Evolutionary conservation across 176 grass and related monocot genomes (phyloP), one percentile per base, ranked within the genome.

Genomic region (Tillandsia fasciculata): DNA sequence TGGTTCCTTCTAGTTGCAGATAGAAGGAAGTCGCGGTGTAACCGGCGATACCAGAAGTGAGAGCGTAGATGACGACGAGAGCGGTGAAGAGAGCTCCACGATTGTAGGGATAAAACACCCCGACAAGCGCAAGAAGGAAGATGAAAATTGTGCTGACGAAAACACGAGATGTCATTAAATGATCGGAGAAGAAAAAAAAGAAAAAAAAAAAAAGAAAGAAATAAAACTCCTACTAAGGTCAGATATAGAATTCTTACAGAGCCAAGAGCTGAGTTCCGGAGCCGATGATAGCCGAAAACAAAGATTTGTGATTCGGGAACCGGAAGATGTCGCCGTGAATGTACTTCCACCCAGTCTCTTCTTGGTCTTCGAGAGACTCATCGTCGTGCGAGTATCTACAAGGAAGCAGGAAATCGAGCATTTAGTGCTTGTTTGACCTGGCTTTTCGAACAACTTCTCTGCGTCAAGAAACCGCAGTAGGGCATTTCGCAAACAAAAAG

Each of bases 321-420:
- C 88, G 81, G 81, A 96, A 96, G 2, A 91, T 53, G 1, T 96
- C 86, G 9, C 92, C 92, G 63, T 91, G 88, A 73, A 96, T 91
- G 75, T 96, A 96, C 70, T 96, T 96, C 92, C 92, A 96, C 65
- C 92, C 92, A 54, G 80, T 96, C 73, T 91, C 92, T 69, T 96
- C 88, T 83, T 91, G 88, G 51, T 91, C 88, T 73, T 96, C 92
- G 51, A 88, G 83, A 51, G 86, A 64, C 72, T 96, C 92, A 8
- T 96, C 88, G 65, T 91, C 92, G 73, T 88, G 83, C 12, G 92
- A 87, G 63, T 96, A 96, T 65, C 88, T 96, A 77, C 61, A 27
- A 49, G 3, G 59, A 79, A 70, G 48, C 47, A 70, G 23, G 8
- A 65, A 72, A 73, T 82, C 1, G 33, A 42, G 33, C 33, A 42